Evolutionary conservation across 2,329 filamentous ascomycete genomes (phyloP).

Genomic region (Seiridium unicorne): DNA sequence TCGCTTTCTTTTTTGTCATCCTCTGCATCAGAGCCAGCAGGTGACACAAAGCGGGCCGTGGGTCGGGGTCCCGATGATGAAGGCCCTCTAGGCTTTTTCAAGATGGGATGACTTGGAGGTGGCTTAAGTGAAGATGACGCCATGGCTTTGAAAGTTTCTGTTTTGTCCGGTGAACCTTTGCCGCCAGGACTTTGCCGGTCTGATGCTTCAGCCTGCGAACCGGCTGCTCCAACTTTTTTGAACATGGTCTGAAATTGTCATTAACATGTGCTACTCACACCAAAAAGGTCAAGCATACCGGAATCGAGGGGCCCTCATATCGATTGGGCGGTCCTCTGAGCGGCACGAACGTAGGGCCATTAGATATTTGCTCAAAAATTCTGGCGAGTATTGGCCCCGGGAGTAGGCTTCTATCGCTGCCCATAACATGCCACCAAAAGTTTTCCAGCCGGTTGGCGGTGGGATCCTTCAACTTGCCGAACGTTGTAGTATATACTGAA

Average conservation of each 20-base stretch:
- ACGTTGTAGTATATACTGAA: conserved; percentile 60
- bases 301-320: conserved; percentile 42
- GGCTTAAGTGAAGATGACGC: conserved; percentile 44
- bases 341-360: conserved; percentile 56
- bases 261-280: not conserved
- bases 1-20: conserved; percentile 30
- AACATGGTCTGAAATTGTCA: not conserved
- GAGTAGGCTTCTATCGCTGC: conserved; percentile 53
- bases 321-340: conserved; percentile 51
- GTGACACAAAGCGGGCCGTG: conserved; percentile 61
- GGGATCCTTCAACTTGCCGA: conserved; percentile 58
- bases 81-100: conserved; percentile 58
- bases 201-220: conserved; percentile 7
- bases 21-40: conserved; percentile 47
- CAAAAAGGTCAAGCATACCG: conserved; percentile 37
- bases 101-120: conserved; percentile 53
- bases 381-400: conserved; percentile 53
- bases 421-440: conserved; percentile 67
- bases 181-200: conserved; percentile 1
- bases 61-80: conserved; percentile 52
- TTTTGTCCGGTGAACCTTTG: conserved; percentile 18
- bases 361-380: conserved; percentile 57
- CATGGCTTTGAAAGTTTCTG: conserved; percentile 19
- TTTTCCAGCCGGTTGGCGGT: conserved; percentile 62
- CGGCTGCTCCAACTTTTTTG: not conserved